Base-by-base conservation (phyloP, 1,284 basidiomycete genomes). In the Heterobasidion irregulare region DNA sequence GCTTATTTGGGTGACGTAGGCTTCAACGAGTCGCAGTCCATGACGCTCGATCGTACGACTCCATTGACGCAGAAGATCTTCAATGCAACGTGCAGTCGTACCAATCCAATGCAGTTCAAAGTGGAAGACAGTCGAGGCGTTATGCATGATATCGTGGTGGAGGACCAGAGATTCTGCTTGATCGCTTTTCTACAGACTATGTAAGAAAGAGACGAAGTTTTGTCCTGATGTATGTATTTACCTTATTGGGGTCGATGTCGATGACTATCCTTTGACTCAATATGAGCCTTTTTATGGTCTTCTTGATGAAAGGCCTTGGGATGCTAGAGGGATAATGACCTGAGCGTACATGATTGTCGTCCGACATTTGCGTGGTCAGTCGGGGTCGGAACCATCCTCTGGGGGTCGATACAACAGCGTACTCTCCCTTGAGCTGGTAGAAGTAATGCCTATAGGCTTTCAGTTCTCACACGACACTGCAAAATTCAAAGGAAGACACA, bases 61-160 rank as follows among this genome's bases (percentile, higher is more conserved):
- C 90, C 94, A 97, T 53, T 83, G 80, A 45, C 89, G 84, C 9
- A 98, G 78, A 43, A 89, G 78, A 62, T 97, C 94, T 61, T 99
- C 96, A 57, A 99, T 91, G 60, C 89, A 88, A n/a, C 92, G 84
- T n/a, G 94, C 92, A 0, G 94, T 95, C 0, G 94, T 92, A 8
- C 94, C 94, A 26, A 98, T 86, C 96, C 97, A 99, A 62, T 98
- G 94, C 46, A 99, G 77, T 70, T 99, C 95, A 64, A 97, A 93
- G 70, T 97, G 94, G 72, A 95, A 95, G 55, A 92, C 92, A 45
- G 89, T 95, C 15, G 78, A 80, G 0, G 92, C 88, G 65, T 96
- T 96, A 69, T 97, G 94, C 53, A 94, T 89, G 56, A 95, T 84
- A 68, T 97, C 94, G 66, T 94, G 84, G 65, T 97, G 94, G 34